Evolutionary conservation across 225 moss, liverwort and hornwort genomes (phyloP), one percentile per base, ranked within the genome.

Genomic region (Anthoceros angustus): DNA sequence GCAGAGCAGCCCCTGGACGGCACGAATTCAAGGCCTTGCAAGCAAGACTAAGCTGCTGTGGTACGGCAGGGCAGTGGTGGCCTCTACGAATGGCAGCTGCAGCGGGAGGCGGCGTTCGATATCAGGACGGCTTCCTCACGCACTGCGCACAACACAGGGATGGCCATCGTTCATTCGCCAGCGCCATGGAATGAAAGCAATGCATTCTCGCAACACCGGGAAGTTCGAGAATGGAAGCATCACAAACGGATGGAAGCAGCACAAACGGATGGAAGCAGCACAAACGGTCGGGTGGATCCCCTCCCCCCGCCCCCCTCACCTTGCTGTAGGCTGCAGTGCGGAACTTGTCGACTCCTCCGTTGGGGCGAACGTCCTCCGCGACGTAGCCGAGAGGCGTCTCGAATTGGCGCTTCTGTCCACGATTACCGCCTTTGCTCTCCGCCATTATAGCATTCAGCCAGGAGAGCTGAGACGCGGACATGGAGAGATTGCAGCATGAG

Each of bases 71-170:
- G 21, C 50, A 55, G 21, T 21, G 3, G n/a, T n/a, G 50, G 38
- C 24, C 16, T 21, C 2, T 21, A 21, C 2, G 4, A 21, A 11
- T 11, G 38, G 23, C 38, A 24, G 24, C 42, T 26, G 10, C 3
- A 4, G 15, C 64, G 8, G 42, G 7, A 65, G 66, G 16, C 40
- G 41, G 77, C 78, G 69, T 79, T 62, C 70, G 76, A 79, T 91
- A 88, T 95, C 95, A 95, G 95, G 95, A 95, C 82, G 95, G 95
- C 88, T 91, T 95, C 24, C 95, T 77, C 24, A 95, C 95, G 77
- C 95, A 95, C 95, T 95, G 91, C 85, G 84, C 61, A 73, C 25
- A 14, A n/a, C n/a, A n/a, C n/a, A n/a, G n/a, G n/a, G n/a, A n/a
- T n/a, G n/a, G n/a, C n/a, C n/a, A n/a, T n/a, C n/a, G n/a, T n/a